Conservation (phyloP, 2,329 filamentous ascomycete species). For the Graphilbum sp. region DNA sequence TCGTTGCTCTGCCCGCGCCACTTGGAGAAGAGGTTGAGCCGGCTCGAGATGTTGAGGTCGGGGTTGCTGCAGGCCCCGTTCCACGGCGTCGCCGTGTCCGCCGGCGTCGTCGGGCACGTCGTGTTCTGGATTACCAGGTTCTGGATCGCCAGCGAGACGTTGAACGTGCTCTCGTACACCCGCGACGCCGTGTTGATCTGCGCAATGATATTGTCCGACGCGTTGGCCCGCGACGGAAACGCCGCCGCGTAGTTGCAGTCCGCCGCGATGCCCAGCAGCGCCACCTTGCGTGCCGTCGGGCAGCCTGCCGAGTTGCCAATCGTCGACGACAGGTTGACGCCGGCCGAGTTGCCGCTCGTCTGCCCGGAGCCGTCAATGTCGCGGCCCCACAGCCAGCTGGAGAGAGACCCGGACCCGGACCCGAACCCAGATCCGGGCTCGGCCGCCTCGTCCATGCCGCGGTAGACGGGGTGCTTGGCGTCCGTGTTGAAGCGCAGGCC, state of each 20-base stretch:
- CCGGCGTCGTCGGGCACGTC: conserved; percentile 50
- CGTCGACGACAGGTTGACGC: conserved; percentile 58
- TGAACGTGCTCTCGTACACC: conserved; percentile 82
- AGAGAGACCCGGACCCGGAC: too few relatives aligned
- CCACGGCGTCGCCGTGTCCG: conserved; percentile 57
- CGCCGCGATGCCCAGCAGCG: conserved; percentile 77
- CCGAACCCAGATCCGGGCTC: conserved; percentile 12
- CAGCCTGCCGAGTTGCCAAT: conserved; percentile 79
- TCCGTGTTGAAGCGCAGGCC: conserved; percentile 64
- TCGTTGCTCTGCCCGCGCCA: conserved; percentile 67
- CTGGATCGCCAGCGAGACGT: conserved; percentile 79
- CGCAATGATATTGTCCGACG: conserved; percentile 59
- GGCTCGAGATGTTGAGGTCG: conserved; percentile 50
- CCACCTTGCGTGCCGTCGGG: conserved; percentile 77
- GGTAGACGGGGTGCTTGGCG: conserved; percentile 52
- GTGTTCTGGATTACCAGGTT: conserved; percentile 66
- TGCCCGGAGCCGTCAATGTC: conserved; percentile 46
- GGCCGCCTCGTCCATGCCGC: conserved; percentile 21
- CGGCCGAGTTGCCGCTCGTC: conserved; percentile 57
- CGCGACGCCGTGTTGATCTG: conserved; percentile 77
- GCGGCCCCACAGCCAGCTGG: conserved; percentile 53
- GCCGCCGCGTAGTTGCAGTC: conserved; percentile 74
- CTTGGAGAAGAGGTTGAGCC: conserved; percentile 71
- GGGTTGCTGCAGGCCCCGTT: conserved; percentile 61
- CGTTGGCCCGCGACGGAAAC: conserved; percentile 50